These are phyloP conservation scores for Dothideomycetes sp. DNA, from an alignment of 2,329 filamentous ascomycete genomes.

Conservation along the genomic window DNA sequence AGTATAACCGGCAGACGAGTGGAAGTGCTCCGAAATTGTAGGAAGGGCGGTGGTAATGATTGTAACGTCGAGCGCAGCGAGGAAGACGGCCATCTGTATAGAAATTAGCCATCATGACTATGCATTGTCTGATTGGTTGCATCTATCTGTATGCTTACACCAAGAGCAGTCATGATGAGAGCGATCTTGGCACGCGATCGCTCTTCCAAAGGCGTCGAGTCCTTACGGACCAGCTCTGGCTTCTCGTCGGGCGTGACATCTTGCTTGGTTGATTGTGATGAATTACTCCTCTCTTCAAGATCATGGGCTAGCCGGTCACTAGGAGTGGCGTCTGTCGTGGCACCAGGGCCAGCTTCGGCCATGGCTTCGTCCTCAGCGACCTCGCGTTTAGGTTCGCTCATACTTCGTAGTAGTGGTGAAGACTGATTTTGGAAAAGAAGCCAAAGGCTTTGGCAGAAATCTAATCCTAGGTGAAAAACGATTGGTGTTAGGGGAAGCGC, in stretches of 20 bases:
- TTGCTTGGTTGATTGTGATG: not conserved
- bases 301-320: conserved; percentile 16
- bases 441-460: not conserved
- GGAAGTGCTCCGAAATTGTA: conserved; percentile 47
- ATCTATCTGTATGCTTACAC: conserved; percentile 19
- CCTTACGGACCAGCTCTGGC: conserved; percentile 16
- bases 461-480: too few species aligned
- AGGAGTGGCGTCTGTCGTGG: conserved; percentile 16
- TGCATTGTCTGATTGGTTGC: conserved; percentile 1
- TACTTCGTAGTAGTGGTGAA: too few species aligned
- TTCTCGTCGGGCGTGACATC: conserved; percentile 14
- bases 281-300: conserved; percentile 15
- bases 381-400: conserved; percentile 1
- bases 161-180: conserved; percentile 42
- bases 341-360: conserved; percentile 17
- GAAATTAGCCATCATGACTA: conserved; percentile 24
- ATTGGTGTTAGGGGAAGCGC: too few species aligned
- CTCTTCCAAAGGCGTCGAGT: conserved; percentile 18
- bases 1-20: conserved; percentile 41
- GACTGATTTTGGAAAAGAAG: too few species aligned
- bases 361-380: conserved; percentile 15
- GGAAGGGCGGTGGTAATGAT: conserved; percentile 55
- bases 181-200: conserved; percentile 33
- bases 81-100: conserved; percentile 49
- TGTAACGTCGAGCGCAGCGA: conserved; percentile 53